Evolutionary conservation across 805 yeast species (phyloP), one percentile per base, ranked within the genome.

Genomic region (Candida sonorensis): DNA sequence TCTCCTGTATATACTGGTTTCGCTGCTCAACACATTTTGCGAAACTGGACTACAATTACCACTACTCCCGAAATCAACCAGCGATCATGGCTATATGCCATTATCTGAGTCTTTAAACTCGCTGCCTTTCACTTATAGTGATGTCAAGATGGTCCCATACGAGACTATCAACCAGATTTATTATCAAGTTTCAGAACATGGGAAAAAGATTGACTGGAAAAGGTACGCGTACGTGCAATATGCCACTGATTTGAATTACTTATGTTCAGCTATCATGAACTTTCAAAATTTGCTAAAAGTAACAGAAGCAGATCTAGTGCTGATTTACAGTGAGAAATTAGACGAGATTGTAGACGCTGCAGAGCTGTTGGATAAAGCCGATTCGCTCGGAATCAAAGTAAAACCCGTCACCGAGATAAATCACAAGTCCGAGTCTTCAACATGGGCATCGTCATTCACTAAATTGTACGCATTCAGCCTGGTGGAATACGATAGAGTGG

Each of bases 141-240:
- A n/a, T n/a, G n/a, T n/a, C n/a, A n/a, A n/a, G n/a, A n/a, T n/a
- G n/a, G n/a, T n/a, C n/a, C n/a, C n/a, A n/a, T n/a, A n/a, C n/a
- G n/a, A n/a, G n/a, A n/a, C n/a, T n/a, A n/a, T n/a, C n/a, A n/a
- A n/a, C n/a, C n/a, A n/a, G n/a, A n/a, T n/a, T n/a, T n/a, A n/a
- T n/a, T n/a, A n/a, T n/a, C n/a, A n/a, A n/a, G 12, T 17, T 34
- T 22, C 41, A 35, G 23, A 40, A 37, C 20, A 14, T 4, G n/a
- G n/a, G 23, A 25, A 7, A 10, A 27, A 33, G 0, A 53, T 66
- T 3, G 55, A 64, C 22, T 69, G 75, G 75, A 26, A 51, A 1
- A 56, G 59, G 34, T 59, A 51, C 25, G 83, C 81, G 0, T 78
- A 78, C 46, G 72, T 76, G 5, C 72, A 72, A 31, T 77, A 77